phyloP scores from a whole-genome alignment of 2,329 filamentous ascomycete genomes.

The Ophiosphaerella narmari region DNA sequence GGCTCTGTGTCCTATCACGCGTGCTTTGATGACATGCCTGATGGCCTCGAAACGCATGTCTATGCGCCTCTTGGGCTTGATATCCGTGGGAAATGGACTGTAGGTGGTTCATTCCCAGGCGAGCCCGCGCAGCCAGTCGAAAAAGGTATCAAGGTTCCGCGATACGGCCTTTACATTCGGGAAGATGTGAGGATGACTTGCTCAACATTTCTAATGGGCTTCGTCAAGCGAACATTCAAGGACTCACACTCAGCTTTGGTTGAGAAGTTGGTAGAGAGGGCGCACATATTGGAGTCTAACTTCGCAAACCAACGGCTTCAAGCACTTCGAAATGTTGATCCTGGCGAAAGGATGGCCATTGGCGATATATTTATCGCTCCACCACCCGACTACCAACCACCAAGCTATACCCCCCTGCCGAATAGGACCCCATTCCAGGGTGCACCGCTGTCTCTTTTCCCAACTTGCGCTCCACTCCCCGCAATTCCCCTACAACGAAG shows the following conservation, averaged over 20 bases:
- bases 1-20: constrained; percentile 77
- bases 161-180: constrained; percentile 75
- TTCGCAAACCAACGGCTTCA: constrained; percentile 41
- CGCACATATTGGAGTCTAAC: constrained; percentile 41
- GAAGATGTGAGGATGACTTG: constrained; percentile 86
- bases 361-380: constrained; percentile 42
- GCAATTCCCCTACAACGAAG: background rate
- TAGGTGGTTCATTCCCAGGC: constrained; percentile 72
- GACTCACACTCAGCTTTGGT: constrained; percentile 75
- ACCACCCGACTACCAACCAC: constrained; percentile 37
- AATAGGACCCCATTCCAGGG: background rate
- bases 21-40: constrained; percentile 75
- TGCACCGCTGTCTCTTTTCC: background rate
- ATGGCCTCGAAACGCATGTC: constrained; percentile 79
- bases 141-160: constrained; percentile 67
- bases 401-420: constrained; percentile 9
- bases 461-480: background rate
- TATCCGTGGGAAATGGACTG: constrained; percentile 76
- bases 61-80: constrained; percentile 83
- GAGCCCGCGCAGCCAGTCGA: constrained; percentile 70
- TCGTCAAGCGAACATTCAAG: constrained; percentile 82
- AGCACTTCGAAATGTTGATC: constrained; percentile 34
- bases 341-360: constrained; percentile 38
- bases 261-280: constrained; percentile 51
- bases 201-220: constrained; percentile 73